Evolutionary conservation across 1,284 basidiomycete genomes (phyloP).

Genomic region (Rhizoctonia solani): DNA sequence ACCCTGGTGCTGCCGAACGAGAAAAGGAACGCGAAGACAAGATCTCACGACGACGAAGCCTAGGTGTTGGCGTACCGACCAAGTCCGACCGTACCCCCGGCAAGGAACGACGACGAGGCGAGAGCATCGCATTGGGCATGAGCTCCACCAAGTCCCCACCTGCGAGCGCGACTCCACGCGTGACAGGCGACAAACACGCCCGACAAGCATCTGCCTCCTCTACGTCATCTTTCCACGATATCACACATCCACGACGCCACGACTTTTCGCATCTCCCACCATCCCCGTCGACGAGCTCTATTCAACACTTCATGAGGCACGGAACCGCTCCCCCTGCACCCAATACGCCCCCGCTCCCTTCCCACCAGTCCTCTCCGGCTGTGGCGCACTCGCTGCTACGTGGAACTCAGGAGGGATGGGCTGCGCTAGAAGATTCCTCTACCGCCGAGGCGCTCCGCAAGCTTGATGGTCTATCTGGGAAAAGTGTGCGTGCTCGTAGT

Average conservation of each 20-base stretch:
- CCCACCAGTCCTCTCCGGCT: conserved; percentile 38
- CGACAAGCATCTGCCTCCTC: conserved; percentile 48
- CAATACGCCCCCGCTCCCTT: conserved; percentile 54
- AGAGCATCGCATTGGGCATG: conserved; percentile 59
- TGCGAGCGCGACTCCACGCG: conserved; percentile 35
- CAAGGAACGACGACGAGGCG: conserved; percentile 64
- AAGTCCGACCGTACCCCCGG: conserved; percentile 51
- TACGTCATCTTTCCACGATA: conserved; percentile 61
- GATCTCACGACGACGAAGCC: conserved; percentile 65
- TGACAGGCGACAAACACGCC: conserved; percentile 41
- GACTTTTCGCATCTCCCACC: conserved; percentile 89
- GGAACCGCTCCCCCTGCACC: conserved; percentile 52
- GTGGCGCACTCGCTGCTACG: conserved; percentile 79
- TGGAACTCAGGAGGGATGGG: conserved; percentile 83
- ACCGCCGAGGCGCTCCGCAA: conserved; percentile 92
- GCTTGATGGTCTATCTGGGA: conserved; percentile 85
- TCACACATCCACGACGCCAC: conserved; percentile 48
- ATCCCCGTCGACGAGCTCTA: conserved; percentile 80
- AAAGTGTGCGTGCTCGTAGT: conserved; percentile 59
- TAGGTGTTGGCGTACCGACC: conserved; percentile 58
- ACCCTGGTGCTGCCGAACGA: conserved; percentile 12
- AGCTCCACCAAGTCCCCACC: conserved; percentile 49
- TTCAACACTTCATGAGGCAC: conserved; percentile 73
- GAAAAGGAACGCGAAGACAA: conserved; percentile 55
- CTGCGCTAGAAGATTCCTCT: conserved; percentile 77